A percentile compares a stretch with the other conserved stretches of the same genome.
phyloP scores from a whole-genome alignment of 1,284 basidiomycete species.

The Papiliotrema laurentii region DNA sequence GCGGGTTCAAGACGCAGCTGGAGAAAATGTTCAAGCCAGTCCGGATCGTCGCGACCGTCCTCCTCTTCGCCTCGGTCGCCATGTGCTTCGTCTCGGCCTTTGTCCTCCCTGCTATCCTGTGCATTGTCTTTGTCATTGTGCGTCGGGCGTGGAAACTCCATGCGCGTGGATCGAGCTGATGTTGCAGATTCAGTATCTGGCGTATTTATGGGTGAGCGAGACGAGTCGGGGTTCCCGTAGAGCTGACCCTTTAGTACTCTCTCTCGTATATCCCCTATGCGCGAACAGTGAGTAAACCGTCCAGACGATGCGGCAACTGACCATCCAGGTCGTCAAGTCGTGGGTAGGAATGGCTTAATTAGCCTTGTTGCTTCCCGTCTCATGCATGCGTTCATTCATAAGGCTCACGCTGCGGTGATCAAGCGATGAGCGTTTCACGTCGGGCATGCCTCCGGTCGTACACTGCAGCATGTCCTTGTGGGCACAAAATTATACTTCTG shows the following conservation, averaged over 20 bases:
- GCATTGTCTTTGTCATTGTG: slow-evolving; percentile 70
- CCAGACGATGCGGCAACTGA: background rate
- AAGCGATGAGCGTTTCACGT: no score
- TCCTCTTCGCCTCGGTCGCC: slow-evolving; percentile 70
- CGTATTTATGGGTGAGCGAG: slow-evolving; percentile 68
- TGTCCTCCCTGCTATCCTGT: slow-evolving; percentile 44
- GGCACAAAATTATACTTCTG: no score
- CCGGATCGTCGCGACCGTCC: slow-evolving; percentile 72
- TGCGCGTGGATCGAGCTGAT: background rate
- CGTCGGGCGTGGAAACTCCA: slow-evolving; percentile 56
- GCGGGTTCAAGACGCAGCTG: slow-evolving; percentile 69
- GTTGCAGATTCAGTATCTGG: slow-evolving; percentile 50
- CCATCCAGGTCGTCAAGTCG: slow-evolving; percentile 24
- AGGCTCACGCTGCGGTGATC: no score
- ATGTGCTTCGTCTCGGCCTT: slow-evolving; percentile 79
- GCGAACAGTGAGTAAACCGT: slow-evolving; percentile 52
- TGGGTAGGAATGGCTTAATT: slow-evolving; percentile 22
- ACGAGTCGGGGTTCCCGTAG: no score
- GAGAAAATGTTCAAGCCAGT: slow-evolving; percentile 92
- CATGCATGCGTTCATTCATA: no score
- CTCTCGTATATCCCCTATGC: slow-evolving; percentile 78
- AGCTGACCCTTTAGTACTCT: slow-evolving; percentile 24
- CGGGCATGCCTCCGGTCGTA: no score
- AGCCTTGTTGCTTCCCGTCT: background rate
- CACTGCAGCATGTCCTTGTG: no score